Evolutionary conservation across 2,329 filamentous ascomycete species (phyloP), one percentile per base, ranked within the genome.

Genomic region (Claviceps fusiformis): DNA sequence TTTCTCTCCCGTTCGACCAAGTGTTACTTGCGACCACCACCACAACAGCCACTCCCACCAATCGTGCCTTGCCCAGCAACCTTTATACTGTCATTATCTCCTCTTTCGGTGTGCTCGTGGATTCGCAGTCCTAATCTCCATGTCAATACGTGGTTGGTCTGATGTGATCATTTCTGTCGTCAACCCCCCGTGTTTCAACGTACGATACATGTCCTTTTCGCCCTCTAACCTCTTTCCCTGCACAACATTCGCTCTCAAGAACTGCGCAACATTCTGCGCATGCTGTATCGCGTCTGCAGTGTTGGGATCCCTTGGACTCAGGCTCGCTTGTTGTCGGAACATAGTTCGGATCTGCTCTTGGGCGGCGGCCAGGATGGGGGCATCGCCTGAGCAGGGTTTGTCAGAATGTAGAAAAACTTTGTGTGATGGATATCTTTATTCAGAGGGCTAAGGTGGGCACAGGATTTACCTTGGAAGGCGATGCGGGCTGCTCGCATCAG

Each of bases 1-100:
- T 15, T n/a, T 17, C 5, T 41, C n/a, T n/a, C 17, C 15, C 39
- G 6, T n/a, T 52, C 8, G 6, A 5, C 11, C 17, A 33, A 33
- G 13, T 15, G 33, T 48, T 48, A 35, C 52, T 47, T 47, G 29
- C 15, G 17, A 37, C 39, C 45, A 27, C 47, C 54, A 29, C 61
- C 63, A 54, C 65, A 65, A 54, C 65, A 63, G 33, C 70, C 70
- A 13, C 68, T 67, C 24, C 67, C 65, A 8, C 64, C 60, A n/a
- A 58, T 50, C n/a, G 56, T 56, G 44, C 64, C 65, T 1, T 58
- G 68, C 57, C 71, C 75, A 2, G 78, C 77, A 53, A 82, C 75
- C 71, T 91, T 95, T 64, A 96, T 82, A 39, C 85, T 88, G 62
- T 96, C 90, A 66, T 98, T 98, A 71, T 97, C 87, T 54, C 93